Conservation (phyloP, 768 basidiomycete species). For the Trichaptum fuscoviolaceum region DNA sequence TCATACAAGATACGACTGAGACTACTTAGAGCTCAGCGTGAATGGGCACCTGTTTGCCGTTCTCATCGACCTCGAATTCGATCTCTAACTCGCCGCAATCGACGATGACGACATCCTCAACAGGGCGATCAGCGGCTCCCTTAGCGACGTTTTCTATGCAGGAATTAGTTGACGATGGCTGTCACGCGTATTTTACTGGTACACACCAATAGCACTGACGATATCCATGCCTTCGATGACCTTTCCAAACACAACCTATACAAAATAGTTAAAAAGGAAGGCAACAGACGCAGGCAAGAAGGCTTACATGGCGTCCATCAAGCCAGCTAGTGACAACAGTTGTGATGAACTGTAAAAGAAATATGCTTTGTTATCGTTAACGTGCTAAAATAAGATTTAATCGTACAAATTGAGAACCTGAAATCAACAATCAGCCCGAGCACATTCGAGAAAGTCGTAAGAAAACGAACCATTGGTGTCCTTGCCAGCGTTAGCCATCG, state of each 20-base stretch:
- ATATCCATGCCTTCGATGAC: constrained; percentile 93
- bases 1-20: constrained; percentile 22
- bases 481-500: constrained; percentile 92
- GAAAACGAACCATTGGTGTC: constrained; percentile 77
- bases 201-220: constrained; percentile 65
- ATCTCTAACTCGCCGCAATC: constrained; percentile 83
- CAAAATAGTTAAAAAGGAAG: constrained; percentile 16
- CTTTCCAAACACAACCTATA: constrained; percentile 86
- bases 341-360: constrained; percentile 73
- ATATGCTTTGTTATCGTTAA: background rate
- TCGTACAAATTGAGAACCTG: constrained; percentile 85
- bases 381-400: background rate
- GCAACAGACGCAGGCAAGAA: constrained; percentile 3
- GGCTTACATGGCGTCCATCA: constrained; percentile 78
- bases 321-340: constrained; percentile 85
- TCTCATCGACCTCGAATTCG: constrained; percentile 48
- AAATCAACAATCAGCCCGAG: constrained; percentile 8
- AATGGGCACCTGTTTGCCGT: constrained; percentile 88
- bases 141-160: constrained; percentile 71
- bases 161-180: constrained; percentile 12
- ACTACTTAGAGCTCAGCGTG: constrained; percentile 83
- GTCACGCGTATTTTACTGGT: background rate
- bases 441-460: constrained; percentile 3
- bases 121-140: constrained; percentile 64
- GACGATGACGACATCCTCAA: constrained; percentile 70